Evolutionary conservation across 1,284 basidiomycete genomes (phyloP).

Genomic region (Papiliotrema terrestris): DNA sequence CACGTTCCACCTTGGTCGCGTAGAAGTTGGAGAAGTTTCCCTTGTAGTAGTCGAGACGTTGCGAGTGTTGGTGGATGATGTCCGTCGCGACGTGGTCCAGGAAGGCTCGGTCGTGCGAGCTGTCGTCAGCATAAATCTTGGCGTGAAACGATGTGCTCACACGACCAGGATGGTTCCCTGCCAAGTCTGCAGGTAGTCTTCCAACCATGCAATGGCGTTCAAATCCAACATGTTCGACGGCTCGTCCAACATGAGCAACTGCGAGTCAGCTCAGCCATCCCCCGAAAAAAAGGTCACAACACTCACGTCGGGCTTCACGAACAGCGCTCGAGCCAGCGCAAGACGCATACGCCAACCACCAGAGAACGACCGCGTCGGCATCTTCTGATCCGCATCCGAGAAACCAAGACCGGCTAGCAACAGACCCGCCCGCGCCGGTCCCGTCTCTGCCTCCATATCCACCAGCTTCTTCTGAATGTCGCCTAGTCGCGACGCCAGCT

Average conservation of each 20-base stretch:
- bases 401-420: constrained; percentile 92
- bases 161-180: constrained; percentile 90
- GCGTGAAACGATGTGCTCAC: constrained; percentile 50
- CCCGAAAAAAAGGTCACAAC: background rate
- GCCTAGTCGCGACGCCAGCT: constrained; percentile 75
- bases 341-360: constrained; percentile 99
- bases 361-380: constrained; percentile 82
- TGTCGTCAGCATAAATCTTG: constrained; percentile 34
- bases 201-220: constrained; percentile 57
- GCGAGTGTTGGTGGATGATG: constrained; percentile 95
- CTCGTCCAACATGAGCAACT: constrained; percentile 84
- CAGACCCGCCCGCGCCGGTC: constrained; percentile 86
- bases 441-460: constrained; percentile 97
- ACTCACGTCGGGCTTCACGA: constrained; percentile 75
- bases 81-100: constrained; percentile 94
- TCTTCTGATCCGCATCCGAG: constrained; percentile 77
- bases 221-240: constrained; percentile 89
- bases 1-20: constrained; percentile 93
- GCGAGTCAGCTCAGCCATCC: constrained; percentile 5
- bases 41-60: constrained; percentile 81
- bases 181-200: constrained; percentile 98
- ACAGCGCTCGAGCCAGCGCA: constrained; percentile 89
- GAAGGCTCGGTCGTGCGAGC: constrained; percentile 97
- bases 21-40: constrained; percentile 99
- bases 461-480: constrained; percentile 88